Evolutionary conservation across 805 yeast species (phyloP).

Genomic region (Saccharomyces eubayanus): DNA sequence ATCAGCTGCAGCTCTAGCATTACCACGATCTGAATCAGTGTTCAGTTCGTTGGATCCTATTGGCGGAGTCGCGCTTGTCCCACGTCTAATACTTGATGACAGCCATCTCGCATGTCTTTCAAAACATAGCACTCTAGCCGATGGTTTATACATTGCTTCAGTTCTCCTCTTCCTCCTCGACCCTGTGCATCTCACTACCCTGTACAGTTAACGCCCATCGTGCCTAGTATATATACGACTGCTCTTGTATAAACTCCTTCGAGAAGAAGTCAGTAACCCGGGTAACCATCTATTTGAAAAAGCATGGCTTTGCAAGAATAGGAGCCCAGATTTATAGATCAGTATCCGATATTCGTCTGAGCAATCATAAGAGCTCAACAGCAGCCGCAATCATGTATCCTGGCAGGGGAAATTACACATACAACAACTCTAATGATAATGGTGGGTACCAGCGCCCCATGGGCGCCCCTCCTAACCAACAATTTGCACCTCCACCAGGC

Average conservation of each 20-base stretch:
- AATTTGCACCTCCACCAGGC: slow-evolving; percentile 8
- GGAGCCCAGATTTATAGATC: background rate
- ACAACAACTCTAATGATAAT: slow-evolving; percentile 13
- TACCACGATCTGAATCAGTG: background rate
- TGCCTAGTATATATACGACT: background rate
- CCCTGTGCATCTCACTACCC: background rate
- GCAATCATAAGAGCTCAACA: background rate
- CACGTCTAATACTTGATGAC: background rate
- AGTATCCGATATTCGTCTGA: background rate
- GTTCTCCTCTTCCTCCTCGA: background rate
- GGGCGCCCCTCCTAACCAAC: slow-evolving; percentile 13
- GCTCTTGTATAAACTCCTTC: background rate
- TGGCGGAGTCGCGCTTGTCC: background rate
- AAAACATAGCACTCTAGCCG: background rate
- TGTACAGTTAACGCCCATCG: background rate
- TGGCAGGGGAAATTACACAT: slow-evolving; percentile 30
- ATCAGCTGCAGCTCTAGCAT: background rate
- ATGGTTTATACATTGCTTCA: background rate
- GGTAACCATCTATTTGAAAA: background rate
- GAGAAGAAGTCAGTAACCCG: background rate
- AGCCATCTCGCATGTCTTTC: background rate
- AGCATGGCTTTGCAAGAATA: background rate
- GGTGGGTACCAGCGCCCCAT: slow-evolving; percentile 12
- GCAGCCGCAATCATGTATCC: slow-evolving; percentile 15
- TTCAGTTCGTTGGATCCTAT: background rate